Conservation (phyloP, 1,139 yeast species). For the Scheffersomyces quercinus region DNA sequence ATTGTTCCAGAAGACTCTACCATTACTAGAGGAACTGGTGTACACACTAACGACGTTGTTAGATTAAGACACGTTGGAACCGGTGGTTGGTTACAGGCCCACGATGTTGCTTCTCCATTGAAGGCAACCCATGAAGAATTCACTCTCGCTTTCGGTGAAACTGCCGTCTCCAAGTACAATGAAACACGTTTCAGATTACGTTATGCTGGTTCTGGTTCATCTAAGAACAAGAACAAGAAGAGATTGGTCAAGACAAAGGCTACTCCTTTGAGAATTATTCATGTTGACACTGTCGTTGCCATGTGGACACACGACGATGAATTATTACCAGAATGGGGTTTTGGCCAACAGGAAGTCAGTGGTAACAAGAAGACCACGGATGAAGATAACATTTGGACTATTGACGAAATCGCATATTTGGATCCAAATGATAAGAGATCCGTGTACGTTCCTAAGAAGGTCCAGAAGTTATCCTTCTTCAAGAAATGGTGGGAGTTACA, state of each 20-base stretch:
- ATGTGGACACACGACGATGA: slow-evolving; percentile 92
- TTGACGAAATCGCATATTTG: slow-evolving; percentile 72
- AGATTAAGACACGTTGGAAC: slow-evolving; percentile 85
- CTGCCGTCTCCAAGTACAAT: slow-evolving; percentile 53
- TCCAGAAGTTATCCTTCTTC: slow-evolving; percentile 67
- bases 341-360: slow-evolving; percentile 87
- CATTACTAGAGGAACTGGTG: slow-evolving; percentile 28
- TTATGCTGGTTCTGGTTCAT: slow-evolving; percentile 38
- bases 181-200: slow-evolving; percentile 81
- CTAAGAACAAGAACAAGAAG: slow-evolving; percentile 43
- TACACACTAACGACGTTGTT: slow-evolving; percentile 61
- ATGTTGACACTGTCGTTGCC: slow-evolving; percentile 85
- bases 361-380: slow-evolving; percentile 85
- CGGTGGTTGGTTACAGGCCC: slow-evolving; percentile 77
- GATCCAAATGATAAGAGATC: slow-evolving; percentile 57
- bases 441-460: slow-evolving; percentile 55
- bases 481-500: slow-evolving; percentile 91
- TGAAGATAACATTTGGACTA: slow-evolving; percentile 67
- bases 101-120: slow-evolving; percentile 83
- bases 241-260: slow-evolving; percentile 68
- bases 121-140: slow-evolving; percentile 23
- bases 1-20: slow-evolving; percentile 62
- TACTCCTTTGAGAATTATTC: slow-evolving; percentile 67
- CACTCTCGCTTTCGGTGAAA: slow-evolving; percentile 58
- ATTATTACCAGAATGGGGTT: slow-evolving; percentile 91